Evolutionary conservation across 148 eudicot genomes (phyloP).

Genomic region (Beta vulgaris): DNA sequence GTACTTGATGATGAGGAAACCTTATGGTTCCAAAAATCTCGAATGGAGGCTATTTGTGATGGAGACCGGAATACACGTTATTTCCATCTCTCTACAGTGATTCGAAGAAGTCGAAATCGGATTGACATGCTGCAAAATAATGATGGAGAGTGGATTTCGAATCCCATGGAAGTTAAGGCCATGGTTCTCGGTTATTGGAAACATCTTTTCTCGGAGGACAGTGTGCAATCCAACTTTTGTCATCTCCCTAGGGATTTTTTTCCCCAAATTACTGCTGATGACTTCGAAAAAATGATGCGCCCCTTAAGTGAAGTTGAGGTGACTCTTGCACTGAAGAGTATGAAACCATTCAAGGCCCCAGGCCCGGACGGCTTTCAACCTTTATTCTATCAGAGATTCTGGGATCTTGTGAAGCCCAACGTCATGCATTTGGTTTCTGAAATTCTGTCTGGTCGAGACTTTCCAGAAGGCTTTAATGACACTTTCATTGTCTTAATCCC

Average conservation of each 20-base stretch:
- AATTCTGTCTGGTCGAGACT: not conserved
- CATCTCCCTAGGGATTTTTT: too few species aligned
- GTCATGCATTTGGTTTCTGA: not conserved
- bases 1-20: not conserved
- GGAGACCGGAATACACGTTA: not conserved
- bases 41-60: not conserved
- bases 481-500: not conserved
- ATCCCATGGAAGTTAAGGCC: not conserved
- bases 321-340: too few species aligned
- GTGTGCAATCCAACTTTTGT: too few species aligned
- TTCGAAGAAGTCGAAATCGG: not conserved
- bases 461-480: not conserved
- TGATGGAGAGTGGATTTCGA: not conserved
- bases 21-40: not conserved
- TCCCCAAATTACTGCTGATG: too few species aligned
- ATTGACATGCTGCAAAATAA: too few species aligned
- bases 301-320: too few species aligned
- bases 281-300: too few species aligned
- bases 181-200: not conserved
- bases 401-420: not conserved
- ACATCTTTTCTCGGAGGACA: too few species aligned
- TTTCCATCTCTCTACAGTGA: not conserved
- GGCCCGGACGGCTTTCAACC: not conserved
- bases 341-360: too few species aligned
- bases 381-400: not conserved